Evolutionary conservation across 2,329 filamentous ascomycete species (phyloP).

Genomic region (Aspergillus carbonarius): DNA sequence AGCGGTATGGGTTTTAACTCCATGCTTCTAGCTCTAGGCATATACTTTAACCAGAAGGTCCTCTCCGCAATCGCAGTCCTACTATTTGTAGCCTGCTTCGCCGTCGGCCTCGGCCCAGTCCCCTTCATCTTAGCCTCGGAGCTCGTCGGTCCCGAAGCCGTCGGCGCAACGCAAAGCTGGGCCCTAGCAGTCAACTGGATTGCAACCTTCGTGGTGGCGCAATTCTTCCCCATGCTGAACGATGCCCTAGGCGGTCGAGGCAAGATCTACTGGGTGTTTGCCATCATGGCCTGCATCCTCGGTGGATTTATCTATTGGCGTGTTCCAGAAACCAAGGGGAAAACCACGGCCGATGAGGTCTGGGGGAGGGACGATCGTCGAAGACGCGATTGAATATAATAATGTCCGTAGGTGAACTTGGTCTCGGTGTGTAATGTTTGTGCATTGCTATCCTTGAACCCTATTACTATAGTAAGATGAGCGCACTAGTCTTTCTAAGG

Average conservation of each 20-base stretch:
- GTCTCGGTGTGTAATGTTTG: background rate
- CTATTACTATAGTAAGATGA: too few species aligned
- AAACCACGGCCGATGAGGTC: constrained; percentile 81
- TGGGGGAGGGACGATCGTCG: constrained; percentile 63
- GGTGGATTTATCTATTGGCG: constrained; percentile 69
- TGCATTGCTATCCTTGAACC: background rate
- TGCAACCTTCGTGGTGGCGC: constrained; percentile 86
- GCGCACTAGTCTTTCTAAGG: too few species aligned
- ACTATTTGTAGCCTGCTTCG: constrained; percentile 85
- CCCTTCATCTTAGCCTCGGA: constrained; percentile 93
- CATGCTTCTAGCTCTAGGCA: constrained; percentile 74
- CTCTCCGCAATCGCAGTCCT: constrained; percentile 80
- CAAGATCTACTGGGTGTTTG: constrained; percentile 90
- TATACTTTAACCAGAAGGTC: constrained; percentile 68
- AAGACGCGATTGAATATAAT: constrained; percentile 31
- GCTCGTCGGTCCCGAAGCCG: constrained; percentile 84
- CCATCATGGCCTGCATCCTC: constrained; percentile 67
- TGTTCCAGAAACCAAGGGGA: constrained; percentile 88
- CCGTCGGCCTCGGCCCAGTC: constrained; percentile 85
- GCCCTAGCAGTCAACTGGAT: constrained; percentile 83
- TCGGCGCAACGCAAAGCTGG: constrained; percentile 88
- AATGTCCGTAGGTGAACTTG: background rate
- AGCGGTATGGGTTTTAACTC: constrained; percentile 79
- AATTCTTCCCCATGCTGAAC: constrained; percentile 91
- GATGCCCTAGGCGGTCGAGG: constrained; percentile 72